These are phyloP conservation scores for Hanseniaspora thailandica DNA, from an alignment of 805 yeast species.

Conservation along the genomic window DNA sequence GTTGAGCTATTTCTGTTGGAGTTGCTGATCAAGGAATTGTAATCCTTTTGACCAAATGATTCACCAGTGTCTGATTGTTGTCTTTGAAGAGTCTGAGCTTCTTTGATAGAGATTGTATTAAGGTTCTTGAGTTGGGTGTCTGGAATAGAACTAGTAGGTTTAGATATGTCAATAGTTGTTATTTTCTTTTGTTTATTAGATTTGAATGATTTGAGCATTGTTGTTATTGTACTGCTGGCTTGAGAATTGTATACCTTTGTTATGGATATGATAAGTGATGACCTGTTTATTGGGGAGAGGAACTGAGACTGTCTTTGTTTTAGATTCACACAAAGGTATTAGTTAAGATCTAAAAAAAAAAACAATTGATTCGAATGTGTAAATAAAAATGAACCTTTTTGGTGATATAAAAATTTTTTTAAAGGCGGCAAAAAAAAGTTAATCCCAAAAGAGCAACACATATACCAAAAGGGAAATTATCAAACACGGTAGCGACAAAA, in stretches of 20 bases:
- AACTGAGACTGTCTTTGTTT: not conserved
- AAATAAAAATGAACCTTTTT: not conserved
- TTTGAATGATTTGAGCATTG: constrained; percentile 26
- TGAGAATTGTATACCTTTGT: not conserved
- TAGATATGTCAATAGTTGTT: constrained; percentile 30
- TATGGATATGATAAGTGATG: too few species aligned
- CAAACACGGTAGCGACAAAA: too few species aligned
- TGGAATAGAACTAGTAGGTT: constrained; percentile 24
- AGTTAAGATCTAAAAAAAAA: not conserved
- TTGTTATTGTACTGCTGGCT: not conserved
- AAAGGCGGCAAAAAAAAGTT: not conserved
- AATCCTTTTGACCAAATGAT: constrained; percentile 18
- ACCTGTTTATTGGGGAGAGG: too few species aligned
- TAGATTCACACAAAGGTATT: not conserved
- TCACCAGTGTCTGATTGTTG: constrained; percentile 1
- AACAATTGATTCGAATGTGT: too few species aligned
- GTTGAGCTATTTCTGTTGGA: not conserved
- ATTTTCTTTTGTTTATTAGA: constrained; percentile 26
- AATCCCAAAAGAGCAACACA: not conserved
- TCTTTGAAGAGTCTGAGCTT: constrained; percentile 14
- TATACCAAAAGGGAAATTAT: not conserved
- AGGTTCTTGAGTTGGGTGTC: constrained; percentile 21
- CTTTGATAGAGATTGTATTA: constrained; percentile 23
- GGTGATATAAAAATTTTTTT: not conserved
- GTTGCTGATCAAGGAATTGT: constrained; percentile 22